phyloP scores from a whole-genome alignment of 441 rosid species.

The Kokia cookei region DNA sequence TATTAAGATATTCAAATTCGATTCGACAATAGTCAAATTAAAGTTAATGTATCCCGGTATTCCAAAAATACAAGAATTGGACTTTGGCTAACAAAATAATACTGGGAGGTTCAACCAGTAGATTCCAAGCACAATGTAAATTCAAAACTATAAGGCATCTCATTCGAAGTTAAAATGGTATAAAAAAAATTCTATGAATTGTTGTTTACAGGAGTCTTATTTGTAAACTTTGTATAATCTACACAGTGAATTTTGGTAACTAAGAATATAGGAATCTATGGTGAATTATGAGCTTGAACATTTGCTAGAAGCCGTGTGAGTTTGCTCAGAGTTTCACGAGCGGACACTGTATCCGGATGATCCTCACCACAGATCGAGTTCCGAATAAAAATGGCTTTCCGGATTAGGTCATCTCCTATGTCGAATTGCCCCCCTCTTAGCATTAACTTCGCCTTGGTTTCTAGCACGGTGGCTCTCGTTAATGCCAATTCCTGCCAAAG shows the following conservation, averaged over 20 bases:
- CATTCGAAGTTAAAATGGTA: slow-evolving; percentile 3
- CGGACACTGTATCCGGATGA: slow-evolving; percentile 81
- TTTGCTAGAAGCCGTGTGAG: slow-evolving; percentile 72
- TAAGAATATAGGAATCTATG: slow-evolving; percentile 30
- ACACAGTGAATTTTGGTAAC: slow-evolving; percentile 24
- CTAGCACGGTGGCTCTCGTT: slow-evolving; percentile 77
- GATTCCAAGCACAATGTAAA: background rate
- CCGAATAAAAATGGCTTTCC: slow-evolving; percentile 85
- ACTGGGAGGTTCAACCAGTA: no score
- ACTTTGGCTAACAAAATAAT: no score
- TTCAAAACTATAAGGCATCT: background rate
- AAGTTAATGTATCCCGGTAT: no score
- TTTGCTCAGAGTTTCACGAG: slow-evolving; percentile 78
- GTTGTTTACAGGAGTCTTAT: slow-evolving; percentile 32
- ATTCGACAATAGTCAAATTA: no score
- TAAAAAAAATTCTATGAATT: slow-evolving; percentile 9
- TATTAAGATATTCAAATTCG: no score
- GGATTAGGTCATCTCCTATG: slow-evolving; percentile 75
- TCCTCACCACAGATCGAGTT: slow-evolving; percentile 82
- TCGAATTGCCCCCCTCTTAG: slow-evolving; percentile 76
- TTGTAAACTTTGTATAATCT: slow-evolving; percentile 34
- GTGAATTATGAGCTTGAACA: slow-evolving; percentile 55
- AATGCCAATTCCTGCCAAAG: slow-evolving; percentile 95
- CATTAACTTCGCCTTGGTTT: slow-evolving; percentile 87
- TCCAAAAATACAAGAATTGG: no score